phyloP scores from a whole-genome alignment of 768 basidiomycete genomes.

The Kwoniella mangroviensis region DNA sequence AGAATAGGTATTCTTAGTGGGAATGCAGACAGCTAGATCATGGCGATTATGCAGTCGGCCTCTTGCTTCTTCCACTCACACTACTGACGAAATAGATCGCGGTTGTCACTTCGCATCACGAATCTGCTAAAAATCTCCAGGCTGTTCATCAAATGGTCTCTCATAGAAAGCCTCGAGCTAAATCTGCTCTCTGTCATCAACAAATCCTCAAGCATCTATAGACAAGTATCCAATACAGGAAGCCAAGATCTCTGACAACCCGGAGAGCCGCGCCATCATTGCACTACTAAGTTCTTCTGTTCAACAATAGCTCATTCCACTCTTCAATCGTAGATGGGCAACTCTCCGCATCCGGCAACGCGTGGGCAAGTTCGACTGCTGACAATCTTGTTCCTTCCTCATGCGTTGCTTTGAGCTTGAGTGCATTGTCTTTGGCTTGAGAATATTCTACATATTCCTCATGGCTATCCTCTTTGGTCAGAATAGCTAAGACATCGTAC shows the following conservation, averaged over 20 bases:
- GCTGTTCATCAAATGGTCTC: too few relatives aligned
- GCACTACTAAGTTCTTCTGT: too few relatives aligned
- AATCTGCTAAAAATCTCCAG: too few relatives aligned
- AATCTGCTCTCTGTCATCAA: too few relatives aligned
- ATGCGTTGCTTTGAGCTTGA: not conserved
- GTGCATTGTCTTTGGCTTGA: not conserved
- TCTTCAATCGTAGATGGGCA: too few relatives aligned
- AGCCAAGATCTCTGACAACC: too few relatives aligned
- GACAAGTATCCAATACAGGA: too few relatives aligned
- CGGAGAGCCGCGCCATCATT: too few relatives aligned
- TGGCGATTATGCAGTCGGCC: not conserved
- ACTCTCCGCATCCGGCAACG: not conserved
- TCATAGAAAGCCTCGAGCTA: too few relatives aligned
- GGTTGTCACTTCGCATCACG: not conserved
- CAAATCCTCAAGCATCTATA: too few relatives aligned
- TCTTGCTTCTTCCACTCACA: not conserved
- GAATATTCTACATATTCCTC: not conserved
- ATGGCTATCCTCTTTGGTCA: not conserved
- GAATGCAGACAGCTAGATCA: not conserved
- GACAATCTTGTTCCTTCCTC: not conserved
- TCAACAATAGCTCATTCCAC: too few relatives aligned
- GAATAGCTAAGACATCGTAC: not conserved
- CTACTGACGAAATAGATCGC: not conserved
- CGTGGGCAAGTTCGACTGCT: not conserved
- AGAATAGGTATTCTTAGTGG: conserved; percentile 26